Percentiles rank a stretch among this genome's conserved stretches.
Evolutionary conservation across 352 stramenopile species (phyloP).

Genomic region (Phytophthora vignae): DNA sequence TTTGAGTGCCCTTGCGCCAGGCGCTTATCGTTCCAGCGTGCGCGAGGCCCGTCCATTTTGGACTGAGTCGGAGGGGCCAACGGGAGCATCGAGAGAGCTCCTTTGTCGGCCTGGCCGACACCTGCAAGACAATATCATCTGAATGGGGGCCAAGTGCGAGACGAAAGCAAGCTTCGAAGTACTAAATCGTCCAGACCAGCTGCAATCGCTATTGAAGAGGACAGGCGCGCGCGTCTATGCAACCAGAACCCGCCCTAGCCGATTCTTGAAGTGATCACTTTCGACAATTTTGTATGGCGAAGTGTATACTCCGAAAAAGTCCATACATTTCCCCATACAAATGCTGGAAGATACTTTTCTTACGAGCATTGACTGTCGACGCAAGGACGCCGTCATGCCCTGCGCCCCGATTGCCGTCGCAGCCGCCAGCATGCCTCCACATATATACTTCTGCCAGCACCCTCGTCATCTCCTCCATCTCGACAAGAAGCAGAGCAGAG

Average conservation of each 20-base stretch:
- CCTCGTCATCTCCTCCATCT: background rate
- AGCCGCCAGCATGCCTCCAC: too few species aligned
- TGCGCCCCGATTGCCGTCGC: too few species aligned
- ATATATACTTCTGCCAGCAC: background rate
- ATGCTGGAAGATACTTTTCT: background rate
- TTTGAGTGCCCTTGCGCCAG: background rate
- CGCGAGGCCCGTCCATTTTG: too few species aligned
- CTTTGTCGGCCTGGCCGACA: background rate
- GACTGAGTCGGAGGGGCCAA: background rate
- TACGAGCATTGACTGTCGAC: background rate
- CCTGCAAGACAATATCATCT: background rate
- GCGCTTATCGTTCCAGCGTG: background rate
- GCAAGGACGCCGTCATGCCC: too few species aligned
- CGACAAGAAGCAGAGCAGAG: too few species aligned
- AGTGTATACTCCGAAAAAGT: background rate
- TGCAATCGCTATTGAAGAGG: background rate
- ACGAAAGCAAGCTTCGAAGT: background rate
- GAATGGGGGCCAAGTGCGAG: background rate
- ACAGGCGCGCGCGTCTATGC: slow-evolving; percentile 3
- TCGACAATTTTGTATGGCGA: background rate
- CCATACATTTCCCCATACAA: background rate
- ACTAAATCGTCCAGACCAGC: background rate
- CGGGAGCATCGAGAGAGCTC: too few species aligned
- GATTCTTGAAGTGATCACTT: slow-evolving; percentile 2
- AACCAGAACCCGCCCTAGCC: background rate